These are phyloP conservation scores for Lenwebbia sp. DNA, from an alignment of 345 rosid species.

Conservation along the genomic window DNA sequence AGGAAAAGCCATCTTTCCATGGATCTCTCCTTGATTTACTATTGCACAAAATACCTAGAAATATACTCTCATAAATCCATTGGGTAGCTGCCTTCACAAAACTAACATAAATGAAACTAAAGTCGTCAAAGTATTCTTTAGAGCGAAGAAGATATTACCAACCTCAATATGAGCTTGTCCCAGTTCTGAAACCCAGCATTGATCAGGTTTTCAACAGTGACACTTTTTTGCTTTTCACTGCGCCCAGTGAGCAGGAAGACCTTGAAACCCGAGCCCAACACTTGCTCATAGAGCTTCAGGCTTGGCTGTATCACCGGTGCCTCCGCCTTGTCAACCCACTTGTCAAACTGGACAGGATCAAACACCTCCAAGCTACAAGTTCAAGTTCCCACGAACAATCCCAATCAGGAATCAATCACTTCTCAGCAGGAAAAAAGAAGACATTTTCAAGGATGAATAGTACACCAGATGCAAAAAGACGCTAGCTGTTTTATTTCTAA, in stretches of 20 bases:
- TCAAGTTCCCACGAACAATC: conserved; percentile 3
- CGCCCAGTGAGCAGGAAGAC: conserved; percentile 80
- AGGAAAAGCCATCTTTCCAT: not conserved
- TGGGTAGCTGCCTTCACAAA: not conserved
- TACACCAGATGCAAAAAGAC: not conserved
- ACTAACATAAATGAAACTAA: not conserved
- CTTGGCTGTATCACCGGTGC: conserved; percentile 71
- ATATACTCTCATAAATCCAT: not conserved
- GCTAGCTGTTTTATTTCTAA: not conserved
- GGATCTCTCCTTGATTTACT: not conserved
- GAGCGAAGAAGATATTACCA: not conserved
- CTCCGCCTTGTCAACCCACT: conserved; percentile 70
- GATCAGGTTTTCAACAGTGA: conserved; percentile 57
- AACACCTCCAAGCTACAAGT: conserved; percentile 56
- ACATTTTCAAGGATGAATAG: not conserved
- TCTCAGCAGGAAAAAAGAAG: not conserved
- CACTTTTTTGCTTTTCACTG: conserved; percentile 44
- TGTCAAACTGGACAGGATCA: conserved; percentile 52
- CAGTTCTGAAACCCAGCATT: conserved; percentile 62
- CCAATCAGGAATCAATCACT: conserved; percentile 3
- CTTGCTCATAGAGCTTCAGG: conserved; percentile 60
- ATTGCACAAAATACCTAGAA: not conserved
- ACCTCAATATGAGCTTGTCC: conserved; percentile 95
- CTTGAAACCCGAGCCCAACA: conserved; percentile 59
- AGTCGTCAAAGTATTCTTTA: not conserved